A percentile compares a stretch with the other conserved stretches of the same genome.
Conservation (phyloP, 495 filamentous ascomycete species). For the Tuber melanosporum region DNA sequence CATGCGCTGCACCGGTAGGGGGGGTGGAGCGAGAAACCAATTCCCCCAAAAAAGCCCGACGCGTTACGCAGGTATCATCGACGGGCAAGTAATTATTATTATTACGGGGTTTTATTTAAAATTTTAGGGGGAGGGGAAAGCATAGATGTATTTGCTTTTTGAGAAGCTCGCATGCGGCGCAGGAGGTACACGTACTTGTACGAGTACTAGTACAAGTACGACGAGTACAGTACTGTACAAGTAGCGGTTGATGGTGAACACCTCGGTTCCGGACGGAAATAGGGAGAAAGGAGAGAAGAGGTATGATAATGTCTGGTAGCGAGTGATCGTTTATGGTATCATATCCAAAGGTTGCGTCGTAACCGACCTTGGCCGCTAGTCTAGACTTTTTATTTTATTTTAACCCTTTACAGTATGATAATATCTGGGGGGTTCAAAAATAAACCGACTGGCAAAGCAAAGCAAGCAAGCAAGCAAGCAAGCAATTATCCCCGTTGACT, state of each 20-base stretch:
- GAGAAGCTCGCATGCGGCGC: background rate
- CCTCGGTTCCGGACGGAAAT: background rate
- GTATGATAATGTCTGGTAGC: background rate
- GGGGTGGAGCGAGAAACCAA: background rate
- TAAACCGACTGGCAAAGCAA: background rate
- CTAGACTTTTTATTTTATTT: background rate
- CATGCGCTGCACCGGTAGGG: background rate
- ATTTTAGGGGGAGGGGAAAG: background rate
- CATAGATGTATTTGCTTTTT: background rate
- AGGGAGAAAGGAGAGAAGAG: background rate
- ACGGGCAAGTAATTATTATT: background rate
- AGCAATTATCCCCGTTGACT: too few species aligned
- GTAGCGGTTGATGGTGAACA: background rate
- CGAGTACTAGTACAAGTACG: too few species aligned
- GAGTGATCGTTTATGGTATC: background rate
- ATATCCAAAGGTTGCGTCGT: background rate
- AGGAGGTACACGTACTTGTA: background rate
- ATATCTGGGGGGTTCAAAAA: background rate
- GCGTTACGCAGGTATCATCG: background rate
- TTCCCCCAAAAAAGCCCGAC: background rate
- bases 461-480: too few species aligned
- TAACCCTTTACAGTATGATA: too few species aligned
- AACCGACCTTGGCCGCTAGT: background rate
- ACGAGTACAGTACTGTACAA: too few species aligned
- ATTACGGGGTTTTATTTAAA: background rate